A percentile compares a stretch with the other conserved stretches of the same genome.
Evolutionary conservation across 345 rosid species (phyloP).

Genomic region (Bretschneidera sinensis): DNA sequence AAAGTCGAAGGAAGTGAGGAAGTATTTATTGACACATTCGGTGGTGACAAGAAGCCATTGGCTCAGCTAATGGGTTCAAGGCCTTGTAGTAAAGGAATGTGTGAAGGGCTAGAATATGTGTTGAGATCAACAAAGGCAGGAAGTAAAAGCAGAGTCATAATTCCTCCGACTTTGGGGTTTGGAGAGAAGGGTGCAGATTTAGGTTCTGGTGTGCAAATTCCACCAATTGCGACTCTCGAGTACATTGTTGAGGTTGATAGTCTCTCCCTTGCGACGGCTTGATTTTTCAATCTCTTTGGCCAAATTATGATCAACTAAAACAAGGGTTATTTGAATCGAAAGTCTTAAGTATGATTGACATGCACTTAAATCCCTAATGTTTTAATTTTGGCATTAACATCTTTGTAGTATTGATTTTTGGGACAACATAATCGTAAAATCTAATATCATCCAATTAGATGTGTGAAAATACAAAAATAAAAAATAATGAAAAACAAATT

Average conservation of each 20-base stretch:
- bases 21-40: conserved; percentile 66
- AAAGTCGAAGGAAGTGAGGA: conserved; percentile 51
- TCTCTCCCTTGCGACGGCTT: conserved; percentile 91
- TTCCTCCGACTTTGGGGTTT: conserved; percentile 70
- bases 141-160: conserved; percentile 70
- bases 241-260: conserved; percentile 70
- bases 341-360: too few species aligned
- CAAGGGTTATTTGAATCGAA: too few species aligned
- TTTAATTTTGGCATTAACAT: too few species aligned
- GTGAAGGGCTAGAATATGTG: conserved; percentile 69
- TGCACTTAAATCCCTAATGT: too few species aligned
- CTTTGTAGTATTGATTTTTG: too few species aligned
- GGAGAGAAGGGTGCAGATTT: conserved; percentile 71
- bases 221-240: conserved; percentile 61
- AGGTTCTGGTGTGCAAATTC: conserved; percentile 60
- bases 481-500: too few species aligned
- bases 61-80: conserved; percentile 79
- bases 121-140: conserved; percentile 83
- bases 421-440: too few species aligned
- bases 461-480: too few species aligned
- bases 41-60: conserved; percentile 50
- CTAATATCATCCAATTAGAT: too few species aligned
- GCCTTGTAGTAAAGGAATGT: conserved; percentile 74
- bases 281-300: too few species aligned
- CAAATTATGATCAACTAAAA: too few species aligned